phyloP scores from a whole-genome alignment of 2,329 filamentous ascomycete genomes.

The Alternaria sp. region DNA sequence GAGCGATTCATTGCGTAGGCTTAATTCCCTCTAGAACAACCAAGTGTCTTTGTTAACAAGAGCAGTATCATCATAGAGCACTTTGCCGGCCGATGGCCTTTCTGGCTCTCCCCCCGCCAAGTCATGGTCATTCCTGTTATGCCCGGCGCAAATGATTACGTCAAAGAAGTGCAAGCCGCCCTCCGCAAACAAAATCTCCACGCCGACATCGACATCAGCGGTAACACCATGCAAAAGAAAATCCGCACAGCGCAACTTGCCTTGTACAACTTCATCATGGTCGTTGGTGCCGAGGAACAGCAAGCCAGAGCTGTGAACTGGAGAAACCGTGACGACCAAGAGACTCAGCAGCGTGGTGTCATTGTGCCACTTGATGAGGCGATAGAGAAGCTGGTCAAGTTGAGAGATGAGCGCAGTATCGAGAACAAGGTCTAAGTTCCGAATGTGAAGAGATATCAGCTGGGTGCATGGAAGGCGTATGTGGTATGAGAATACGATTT shows the following conservation, averaged over 20 bases:
- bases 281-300: constrained; percentile 70
- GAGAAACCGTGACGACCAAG: constrained; percentile 69
- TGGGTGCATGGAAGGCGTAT: constrained; percentile 17
- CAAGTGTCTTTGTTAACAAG: constrained; percentile 21
- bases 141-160: constrained; percentile 75
- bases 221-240: constrained; percentile 90
- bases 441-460: neutral
- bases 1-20: constrained; percentile 69
- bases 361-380: constrained; percentile 68
- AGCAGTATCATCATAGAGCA: constrained; percentile 76
- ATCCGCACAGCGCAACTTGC: constrained; percentile 81
- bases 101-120: constrained; percentile 87
- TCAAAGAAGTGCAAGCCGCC: constrained; percentile 72
- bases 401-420: constrained; percentile 56
- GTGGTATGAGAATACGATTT: constrained; percentile 17
- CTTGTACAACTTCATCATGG: constrained; percentile 86
- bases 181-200: constrained; percentile 75
- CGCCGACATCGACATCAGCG: constrained; percentile 73
- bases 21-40: neutral
- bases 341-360: constrained; percentile 68
- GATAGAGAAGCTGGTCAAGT: constrained; percentile 60
- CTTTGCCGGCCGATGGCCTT: constrained; percentile 87
- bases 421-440: constrained; percentile 39
- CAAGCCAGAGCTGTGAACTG: constrained; percentile 68
- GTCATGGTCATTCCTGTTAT: constrained; percentile 81